These are phyloP conservation scores for Sordariomycetes sp. DNA, from an alignment of 2,329 filamentous ascomycete species.

Conservation along the genomic window DNA sequence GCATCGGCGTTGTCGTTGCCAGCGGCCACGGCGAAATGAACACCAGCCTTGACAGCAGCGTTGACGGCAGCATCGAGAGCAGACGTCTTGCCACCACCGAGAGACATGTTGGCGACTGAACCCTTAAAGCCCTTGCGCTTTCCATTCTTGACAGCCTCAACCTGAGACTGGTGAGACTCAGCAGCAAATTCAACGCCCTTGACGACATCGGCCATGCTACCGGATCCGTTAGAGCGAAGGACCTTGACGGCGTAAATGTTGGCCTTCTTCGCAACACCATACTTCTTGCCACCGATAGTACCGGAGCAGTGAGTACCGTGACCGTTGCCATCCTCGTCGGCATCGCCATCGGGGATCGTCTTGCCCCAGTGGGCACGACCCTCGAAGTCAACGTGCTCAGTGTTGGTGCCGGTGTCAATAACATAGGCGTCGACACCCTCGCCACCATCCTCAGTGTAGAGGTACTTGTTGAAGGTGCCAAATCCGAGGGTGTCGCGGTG, in stretches of 20 bases:
- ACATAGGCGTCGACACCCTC: conserved; percentile 98
- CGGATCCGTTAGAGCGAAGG: conserved; percentile 90
- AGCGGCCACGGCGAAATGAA: conserved; percentile 96
- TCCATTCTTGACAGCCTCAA: conserved; percentile 70
- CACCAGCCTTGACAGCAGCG: conserved; percentile 80
- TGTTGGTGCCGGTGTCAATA: conserved; percentile 95
- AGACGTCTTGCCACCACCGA: conserved; percentile 93
- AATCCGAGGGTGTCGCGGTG: conserved; percentile 84
- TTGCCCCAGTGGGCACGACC: conserved; percentile 94
- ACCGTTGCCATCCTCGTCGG: conserved; percentile 88
- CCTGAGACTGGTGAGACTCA: conserved; percentile 65
- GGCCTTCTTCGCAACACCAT: conserved; percentile 99
- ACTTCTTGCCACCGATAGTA: conserved; percentile 96
- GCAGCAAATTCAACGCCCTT: conserved; percentile 97
- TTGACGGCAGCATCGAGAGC: conserved; percentile 89
- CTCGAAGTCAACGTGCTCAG: conserved; percentile 92
- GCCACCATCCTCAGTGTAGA: conserved; percentile 80
- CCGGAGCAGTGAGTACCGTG: conserved; percentile 99
- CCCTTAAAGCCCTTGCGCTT: conserved; percentile 98
- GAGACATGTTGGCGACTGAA: conserved; percentile 97
- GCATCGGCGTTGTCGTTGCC: conserved; percentile 99
- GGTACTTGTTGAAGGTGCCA: conserved; percentile 95
- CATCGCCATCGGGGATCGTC: conserved; percentile 81
- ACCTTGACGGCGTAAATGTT: conserved; percentile 97
- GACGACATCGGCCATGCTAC: conserved; percentile 97